Evolutionary conservation across 164 flowering plant genomes (phyloP), one percentile per base, ranked within the genome.

Genomic region (Vitis rupestris): DNA sequence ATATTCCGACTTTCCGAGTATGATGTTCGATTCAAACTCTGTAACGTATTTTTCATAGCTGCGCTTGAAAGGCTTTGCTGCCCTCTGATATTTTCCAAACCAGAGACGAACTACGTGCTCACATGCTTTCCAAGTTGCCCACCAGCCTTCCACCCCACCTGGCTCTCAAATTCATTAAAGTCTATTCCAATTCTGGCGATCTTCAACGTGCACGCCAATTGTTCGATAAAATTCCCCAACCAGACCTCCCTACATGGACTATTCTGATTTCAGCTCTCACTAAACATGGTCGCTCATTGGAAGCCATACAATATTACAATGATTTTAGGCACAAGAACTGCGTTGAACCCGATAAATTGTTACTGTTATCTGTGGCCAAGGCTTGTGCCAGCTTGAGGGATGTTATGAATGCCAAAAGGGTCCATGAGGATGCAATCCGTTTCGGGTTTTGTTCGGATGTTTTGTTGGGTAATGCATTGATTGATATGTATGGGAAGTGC

Each of bases 401-500:
- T 76, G 56, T 79, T 55, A 48, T 30, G 44, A 76, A 73, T 55
- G 89, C 88, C 2, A 79, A 76, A 64, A 80, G 67, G 71, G 65
- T 86, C 71, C 89, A 85, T 63, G 69, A 70, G 31, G 88, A 84
- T 77, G 87, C 78, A 0, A 13, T 73, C 15, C 72, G 68, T 16
- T 74, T 77, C 29, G 81, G 86, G 61, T 73, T 80, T 63, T 49
- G 27, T 16, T 71, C 81, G 8, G 87, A 86, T 70, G 66, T 76
- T 60, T 16, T 74, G 50, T 56, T 88, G 49, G 85, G 83, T 12
- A 88, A 86, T 79, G 80, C 85, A 1, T 66, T 88, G 70, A 81
- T 86, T 64, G 79, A 86, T 72, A 77, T 85, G 86, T 87, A 80
- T 74, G 89, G 82, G 57, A 86, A 87, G 63, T 87, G 89, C 51